Percentiles rank a stretch among this genome's conserved stretches.
phyloP scores from a whole-genome alignment of 495 filamentous ascomycete genomes.

The Neurospora discreta region DNA sequence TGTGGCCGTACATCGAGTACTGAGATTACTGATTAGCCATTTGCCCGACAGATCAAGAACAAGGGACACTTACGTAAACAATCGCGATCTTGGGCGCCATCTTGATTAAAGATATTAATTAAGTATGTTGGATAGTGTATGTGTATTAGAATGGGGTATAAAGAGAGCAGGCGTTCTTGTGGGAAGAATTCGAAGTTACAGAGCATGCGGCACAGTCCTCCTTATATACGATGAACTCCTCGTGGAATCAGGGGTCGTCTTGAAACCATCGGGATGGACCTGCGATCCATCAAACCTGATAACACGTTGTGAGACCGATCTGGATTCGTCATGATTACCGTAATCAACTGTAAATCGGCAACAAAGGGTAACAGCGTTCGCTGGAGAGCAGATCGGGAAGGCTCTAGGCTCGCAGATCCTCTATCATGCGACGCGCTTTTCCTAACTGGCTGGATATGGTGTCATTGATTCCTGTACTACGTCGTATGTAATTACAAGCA shows the following conservation, averaged over 20 bases:
- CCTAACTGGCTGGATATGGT: background rate
- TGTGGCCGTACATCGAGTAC: slow-evolving; percentile 96
- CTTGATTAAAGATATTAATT: slow-evolving; percentile 22
- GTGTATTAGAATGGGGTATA: background rate
- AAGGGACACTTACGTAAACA: slow-evolving; percentile 55
- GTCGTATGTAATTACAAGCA: background rate
- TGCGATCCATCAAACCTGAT: background rate
- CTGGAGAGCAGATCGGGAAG: background rate
- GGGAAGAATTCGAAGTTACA: background rate
- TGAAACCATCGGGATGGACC: background rate
- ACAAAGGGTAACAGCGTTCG: background rate
- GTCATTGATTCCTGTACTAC: background rate
- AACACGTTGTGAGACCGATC: background rate
- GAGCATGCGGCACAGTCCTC: background rate
- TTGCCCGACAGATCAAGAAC: slow-evolving; percentile 6
- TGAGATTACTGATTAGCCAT: slow-evolving; percentile 28
- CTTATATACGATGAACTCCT: background rate
- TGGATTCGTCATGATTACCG: background rate
- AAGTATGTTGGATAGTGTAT: slow-evolving; percentile 10
- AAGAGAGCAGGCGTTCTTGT: background rate
- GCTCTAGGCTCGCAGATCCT: background rate
- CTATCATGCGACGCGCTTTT: background rate
- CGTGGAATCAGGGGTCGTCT: background rate
- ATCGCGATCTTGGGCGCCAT: slow-evolving; percentile 95
- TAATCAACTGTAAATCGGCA: background rate